A percentile compares a stretch with the other conserved stretches of the same genome.
phyloP scores from a whole-genome alignment of 202 grass and related monocot genomes.

The Hordeum pubiflorum region DNA sequence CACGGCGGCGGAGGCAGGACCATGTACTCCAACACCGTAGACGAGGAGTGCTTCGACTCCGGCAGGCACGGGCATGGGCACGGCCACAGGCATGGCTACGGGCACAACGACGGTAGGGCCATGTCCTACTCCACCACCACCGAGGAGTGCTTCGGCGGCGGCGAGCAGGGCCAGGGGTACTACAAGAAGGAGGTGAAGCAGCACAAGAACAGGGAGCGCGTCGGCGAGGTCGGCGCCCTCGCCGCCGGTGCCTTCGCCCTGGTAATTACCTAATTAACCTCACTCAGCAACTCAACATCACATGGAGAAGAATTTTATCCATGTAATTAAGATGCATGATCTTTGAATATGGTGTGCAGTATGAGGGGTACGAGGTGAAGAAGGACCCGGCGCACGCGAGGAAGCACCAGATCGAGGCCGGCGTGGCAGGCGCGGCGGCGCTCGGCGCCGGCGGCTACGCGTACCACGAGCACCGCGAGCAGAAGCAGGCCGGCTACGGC shows the following conservation, averaged over 20 bases:
- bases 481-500: conserved; percentile 42
- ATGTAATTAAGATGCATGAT: neutral
- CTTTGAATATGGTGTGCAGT: neutral
- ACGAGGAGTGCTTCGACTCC: neutral
- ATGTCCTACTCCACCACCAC: neutral
- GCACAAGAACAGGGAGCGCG: neutral
- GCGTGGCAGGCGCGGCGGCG: conserved; percentile 35
- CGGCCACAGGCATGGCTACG: neutral
- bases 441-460: conserved; percentile 63
- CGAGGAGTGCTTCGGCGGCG: neutral
- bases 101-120: neutral
- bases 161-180: neutral
- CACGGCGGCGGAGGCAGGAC: neutral
- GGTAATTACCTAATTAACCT: neutral
- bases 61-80: neutral
- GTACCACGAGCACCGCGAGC: conserved; percentile 62
- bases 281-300: neutral
- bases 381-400: conserved; percentile 50
- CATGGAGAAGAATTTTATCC: neutral
- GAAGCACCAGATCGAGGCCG: conserved; percentile 52
- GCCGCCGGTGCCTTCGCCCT: no score
- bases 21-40: neutral
- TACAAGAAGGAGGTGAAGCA: neutral
- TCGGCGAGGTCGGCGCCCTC: neutral
- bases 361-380: conserved; percentile 50